Evolutionary conservation across 2,329 filamentous ascomycete genomes (phyloP), one percentile per base, ranked within the genome.

Genomic region (Cercospora beticola): DNA sequence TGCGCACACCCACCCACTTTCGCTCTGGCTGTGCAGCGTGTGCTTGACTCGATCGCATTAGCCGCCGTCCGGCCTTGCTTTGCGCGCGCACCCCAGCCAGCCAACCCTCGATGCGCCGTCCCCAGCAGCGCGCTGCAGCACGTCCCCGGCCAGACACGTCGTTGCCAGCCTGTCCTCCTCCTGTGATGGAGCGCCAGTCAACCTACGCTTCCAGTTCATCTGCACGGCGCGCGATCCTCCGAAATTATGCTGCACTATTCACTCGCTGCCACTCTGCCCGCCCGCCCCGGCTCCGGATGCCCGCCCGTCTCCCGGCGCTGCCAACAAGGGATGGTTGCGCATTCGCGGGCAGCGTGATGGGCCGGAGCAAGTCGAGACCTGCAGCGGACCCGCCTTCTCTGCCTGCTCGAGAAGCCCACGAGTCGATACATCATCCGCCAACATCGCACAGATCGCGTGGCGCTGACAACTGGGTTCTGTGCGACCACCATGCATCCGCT

Each of bases 391-490:
- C 49, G 30, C 61, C 61, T 30, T 12, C 36, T 54, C 26, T 31
- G 46, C 56, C 63, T 52, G 57, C 59, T 62, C 14, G 9, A 26
- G 30, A 40, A 12, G 28, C 30, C 49, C 40, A 57, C 62, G 62
- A 64, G 64, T 67, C 56, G 61, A 57, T 62, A 49, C 67, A 60
- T 58, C 31, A 33, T 28, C 56, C 36, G 64, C 57, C 62, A 61
- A 46, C 56, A 65, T 49, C 30, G 62, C 66, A 68, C 60, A 68
- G 68, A 70, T 70, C 62, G 68, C 68, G 66, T 70, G 68, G 68
- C 68, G 68, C 59, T 66, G 68, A 68, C 63, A 56, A 62, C 58
- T 65, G 33, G 43, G 36, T 61, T 14, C 66, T 63, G 65, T 68
- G 58, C 64, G 28, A 61, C 64, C 49, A 40, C 33, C 52, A 57